Conservation (phyloP, 352 stramenopile species). For the Phytopythium mirpurense region DNA sequence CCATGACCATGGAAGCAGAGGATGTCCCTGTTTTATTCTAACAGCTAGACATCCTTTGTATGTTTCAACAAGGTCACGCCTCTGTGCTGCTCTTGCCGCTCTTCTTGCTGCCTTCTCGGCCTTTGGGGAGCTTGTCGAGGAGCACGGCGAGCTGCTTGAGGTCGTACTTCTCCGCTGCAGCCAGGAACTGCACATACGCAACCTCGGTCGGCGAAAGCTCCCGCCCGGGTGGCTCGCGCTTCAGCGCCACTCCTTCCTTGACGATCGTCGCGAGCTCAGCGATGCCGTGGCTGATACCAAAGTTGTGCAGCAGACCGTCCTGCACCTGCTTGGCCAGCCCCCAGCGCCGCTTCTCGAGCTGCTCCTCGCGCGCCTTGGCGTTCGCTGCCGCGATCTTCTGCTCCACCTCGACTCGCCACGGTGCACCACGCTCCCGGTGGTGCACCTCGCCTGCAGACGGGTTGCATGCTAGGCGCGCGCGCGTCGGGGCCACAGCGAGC, state of each 20-base stretch:
- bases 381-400: constrained; percentile 37
- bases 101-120: constrained; percentile 20
- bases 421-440: constrained; percentile 36
- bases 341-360: constrained; percentile 65
- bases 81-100: constrained; percentile 5
- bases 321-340: constrained; percentile 72
- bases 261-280: constrained; percentile 56
- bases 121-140: constrained; percentile 70
- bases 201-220: constrained; percentile 48
- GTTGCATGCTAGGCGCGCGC: constrained; percentile 51
- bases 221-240: constrained; percentile 12
- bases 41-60: background rate
- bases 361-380: constrained; percentile 40
- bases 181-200: constrained; percentile 52
- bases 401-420: constrained; percentile 44
- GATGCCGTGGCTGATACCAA: constrained; percentile 66
- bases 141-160: constrained; percentile 59
- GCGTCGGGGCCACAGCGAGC: constrained; percentile 8
- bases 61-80: background rate
- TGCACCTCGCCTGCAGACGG: constrained; percentile 60
- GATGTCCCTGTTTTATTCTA: constrained; percentile 30
- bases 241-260: constrained; percentile 46
- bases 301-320: constrained; percentile 62
- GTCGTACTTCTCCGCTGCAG: constrained; percentile 71
- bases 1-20: constrained; percentile 41